Conservation (phyloP, 2,329 filamentous ascomycete genomes). For the Zymoseptoria ardabiliae region DNA sequence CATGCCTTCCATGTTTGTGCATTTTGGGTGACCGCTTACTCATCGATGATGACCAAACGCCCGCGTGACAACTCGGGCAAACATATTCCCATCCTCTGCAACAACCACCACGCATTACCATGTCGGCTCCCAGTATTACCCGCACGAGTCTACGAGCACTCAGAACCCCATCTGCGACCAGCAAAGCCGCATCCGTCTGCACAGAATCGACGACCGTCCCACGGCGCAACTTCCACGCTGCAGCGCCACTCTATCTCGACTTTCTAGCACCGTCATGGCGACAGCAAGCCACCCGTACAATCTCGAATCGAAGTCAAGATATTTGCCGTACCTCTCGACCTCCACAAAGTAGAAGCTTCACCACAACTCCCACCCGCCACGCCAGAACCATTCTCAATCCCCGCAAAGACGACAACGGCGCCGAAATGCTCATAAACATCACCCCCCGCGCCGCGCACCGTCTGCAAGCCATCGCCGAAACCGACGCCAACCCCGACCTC, state of each 20-base stretch:
- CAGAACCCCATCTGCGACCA: neutral
- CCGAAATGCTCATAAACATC: constrained; percentile 76
- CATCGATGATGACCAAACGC: neutral
- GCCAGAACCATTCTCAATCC: constrained; percentile 56
- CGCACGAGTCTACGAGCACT: neutral
- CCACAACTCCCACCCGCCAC: constrained; percentile 5
- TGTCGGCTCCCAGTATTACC: neutral
- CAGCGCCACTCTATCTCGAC: constrained; percentile 28
- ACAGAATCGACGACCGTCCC: neutral
- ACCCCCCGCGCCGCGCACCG: constrained; percentile 71
- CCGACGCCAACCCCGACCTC: constrained; percentile 61
- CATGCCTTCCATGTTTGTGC: neutral
- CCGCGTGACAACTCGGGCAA: neutral
- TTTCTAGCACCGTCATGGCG: constrained; percentile 30
- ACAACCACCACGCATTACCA: neutral
- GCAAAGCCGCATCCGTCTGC: neutral
- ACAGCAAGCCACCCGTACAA: neutral
- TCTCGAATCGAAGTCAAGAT: neutral
- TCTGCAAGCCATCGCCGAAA: constrained; percentile 56
- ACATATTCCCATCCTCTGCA: neutral
- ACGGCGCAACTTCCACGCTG: constrained; percentile 13
- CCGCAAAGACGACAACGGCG: constrained; percentile 71
- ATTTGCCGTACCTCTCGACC: neutral
- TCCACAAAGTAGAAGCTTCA: constrained; percentile 8
- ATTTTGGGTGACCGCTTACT: neutral